A percentile compares a stretch with the other conserved stretches of the same genome.
These are phyloP conservation scores for Dictyophora rubrovolvata DNA, from an alignment of 768 basidiomycete genomes.

Conservation along the genomic window DNA sequence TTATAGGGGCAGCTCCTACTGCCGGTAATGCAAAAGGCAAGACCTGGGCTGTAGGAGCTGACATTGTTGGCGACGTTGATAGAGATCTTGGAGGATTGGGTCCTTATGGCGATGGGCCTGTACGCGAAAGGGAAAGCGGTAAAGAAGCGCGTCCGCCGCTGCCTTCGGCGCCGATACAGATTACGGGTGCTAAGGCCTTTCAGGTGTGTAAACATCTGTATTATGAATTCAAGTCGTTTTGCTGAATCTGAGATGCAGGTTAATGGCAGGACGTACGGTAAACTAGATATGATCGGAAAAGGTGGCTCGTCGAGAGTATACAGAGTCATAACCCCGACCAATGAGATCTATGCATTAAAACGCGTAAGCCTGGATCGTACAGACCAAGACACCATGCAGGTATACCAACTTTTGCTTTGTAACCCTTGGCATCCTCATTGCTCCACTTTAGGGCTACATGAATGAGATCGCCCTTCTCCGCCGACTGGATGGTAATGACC, in stretches of 20 bases:
- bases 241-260: slow-evolving; percentile 32
- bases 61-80: slow-evolving; percentile 24
- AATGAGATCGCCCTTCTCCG: slow-evolving; percentile 93
- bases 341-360: slow-evolving; percentile 84
- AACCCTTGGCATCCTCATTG: background rate
- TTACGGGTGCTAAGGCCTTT: slow-evolving; percentile 1
- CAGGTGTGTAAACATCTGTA: background rate
- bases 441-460: slow-evolving; percentile 53
- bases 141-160: background rate
- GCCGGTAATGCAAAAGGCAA: slow-evolving; percentile 21
- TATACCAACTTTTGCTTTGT: background rate
- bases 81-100: slow-evolving; percentile 16
- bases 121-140: slow-evolving; percentile 16
- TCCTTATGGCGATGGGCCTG: slow-evolving; percentile 13
- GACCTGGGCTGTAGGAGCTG: slow-evolving; percentile 38
- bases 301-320: slow-evolving; percentile 96
- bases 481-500: slow-evolving; percentile 85
- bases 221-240: background rate
- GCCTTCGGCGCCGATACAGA: background rate
- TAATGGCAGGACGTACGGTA: slow-evolving; percentile 75
- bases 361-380: slow-evolving; percentile 83
- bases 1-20: background rate
- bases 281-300: slow-evolving; percentile 82
- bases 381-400: slow-evolving; percentile 75
- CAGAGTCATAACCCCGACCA: slow-evolving; percentile 69